Conservation (phyloP, 306 rosid genomes). For the Cicer chorassanicum region DNA sequence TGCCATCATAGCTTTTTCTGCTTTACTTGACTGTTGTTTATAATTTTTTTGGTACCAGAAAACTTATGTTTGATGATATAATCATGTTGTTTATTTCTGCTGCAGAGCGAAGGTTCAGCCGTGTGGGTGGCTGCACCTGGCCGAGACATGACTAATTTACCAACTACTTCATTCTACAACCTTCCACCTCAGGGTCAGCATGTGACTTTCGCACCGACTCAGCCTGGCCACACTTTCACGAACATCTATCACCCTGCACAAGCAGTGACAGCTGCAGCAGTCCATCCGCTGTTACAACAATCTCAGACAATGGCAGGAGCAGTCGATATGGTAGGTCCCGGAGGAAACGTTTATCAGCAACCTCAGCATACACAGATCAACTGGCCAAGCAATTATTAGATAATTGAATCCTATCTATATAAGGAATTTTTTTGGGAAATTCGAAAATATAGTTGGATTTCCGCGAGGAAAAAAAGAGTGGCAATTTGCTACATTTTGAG, state of each 20-base stretch:
- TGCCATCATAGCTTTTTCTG: background rate
- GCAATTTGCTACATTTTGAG: constrained; percentile 59
- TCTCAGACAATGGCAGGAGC: constrained; percentile 92
- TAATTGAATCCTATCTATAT: constrained; percentile 54
- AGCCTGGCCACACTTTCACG: constrained; percentile 78
- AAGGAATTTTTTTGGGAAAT: constrained; percentile 53
- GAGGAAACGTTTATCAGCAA: constrained; percentile 89
- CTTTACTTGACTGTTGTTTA: background rate
- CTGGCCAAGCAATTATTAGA: constrained; percentile 89
- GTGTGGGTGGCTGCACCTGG: constrained; percentile 96
- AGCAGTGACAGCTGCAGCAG: constrained; percentile 73
- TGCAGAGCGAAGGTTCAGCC: constrained; percentile 88
- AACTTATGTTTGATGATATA: constrained; percentile 31
- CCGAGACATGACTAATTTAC: constrained; percentile 79
- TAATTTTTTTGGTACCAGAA: constrained; percentile 7
- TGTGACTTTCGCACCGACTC: constrained; percentile 85
- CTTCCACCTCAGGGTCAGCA: constrained; percentile 91
- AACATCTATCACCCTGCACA: constrained; percentile 94
- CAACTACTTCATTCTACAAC: constrained; percentile 85
- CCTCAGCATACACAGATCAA: constrained; percentile 90
- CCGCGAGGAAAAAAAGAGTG: constrained; percentile 48
- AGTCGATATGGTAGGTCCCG: constrained; percentile 93
- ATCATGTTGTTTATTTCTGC: constrained; percentile 37
- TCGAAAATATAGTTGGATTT: constrained; percentile 64
- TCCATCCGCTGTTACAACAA: constrained; percentile 96